Conservation (phyloP, 169 alveolate species). For the Eimeria tenella region DNA sequence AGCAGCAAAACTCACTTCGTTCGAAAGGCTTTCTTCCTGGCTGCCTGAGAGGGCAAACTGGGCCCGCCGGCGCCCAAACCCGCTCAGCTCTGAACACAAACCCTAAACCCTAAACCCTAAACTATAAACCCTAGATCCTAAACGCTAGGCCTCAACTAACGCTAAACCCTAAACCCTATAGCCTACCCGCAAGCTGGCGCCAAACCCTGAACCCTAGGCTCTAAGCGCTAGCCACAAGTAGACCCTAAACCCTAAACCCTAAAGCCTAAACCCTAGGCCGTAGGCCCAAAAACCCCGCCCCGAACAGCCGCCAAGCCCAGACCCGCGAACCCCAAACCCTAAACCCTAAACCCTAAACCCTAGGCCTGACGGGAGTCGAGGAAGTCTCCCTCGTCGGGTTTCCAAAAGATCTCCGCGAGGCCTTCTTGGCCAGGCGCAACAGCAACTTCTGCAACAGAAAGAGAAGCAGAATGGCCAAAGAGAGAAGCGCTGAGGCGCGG, state of each 20-base stretch:
- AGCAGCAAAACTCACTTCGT: no score
- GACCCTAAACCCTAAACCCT: background rate
- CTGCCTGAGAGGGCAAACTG: background rate
- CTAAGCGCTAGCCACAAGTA: background rate
- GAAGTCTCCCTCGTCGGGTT: background rate
- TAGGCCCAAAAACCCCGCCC: background rate
- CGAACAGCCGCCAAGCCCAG: background rate
- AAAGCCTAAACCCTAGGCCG: background rate
- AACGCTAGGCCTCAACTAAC: background rate
- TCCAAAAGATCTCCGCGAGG: slow-evolving; percentile 27
- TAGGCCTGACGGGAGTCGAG: background rate
- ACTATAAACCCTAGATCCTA: background rate
- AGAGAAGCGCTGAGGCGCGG: slow-evolving; percentile 6
- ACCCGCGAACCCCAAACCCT: slow-evolving; percentile 33
- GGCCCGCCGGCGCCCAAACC: background rate
- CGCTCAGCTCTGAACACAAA: slow-evolving; percentile 2
- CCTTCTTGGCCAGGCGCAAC: slow-evolving; percentile 19
- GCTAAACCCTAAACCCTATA: no score
- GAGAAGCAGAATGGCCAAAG: background rate
- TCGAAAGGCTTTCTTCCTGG: background rate
- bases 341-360: slow-evolving; percentile 53
- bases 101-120: slow-evolving; percentile 7
- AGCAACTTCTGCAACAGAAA: background rate
- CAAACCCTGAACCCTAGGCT: no score
- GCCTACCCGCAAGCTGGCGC: no score